Conservation (phyloP, 169 alveolate genomes). For the Cystoisospora suis region DNA sequence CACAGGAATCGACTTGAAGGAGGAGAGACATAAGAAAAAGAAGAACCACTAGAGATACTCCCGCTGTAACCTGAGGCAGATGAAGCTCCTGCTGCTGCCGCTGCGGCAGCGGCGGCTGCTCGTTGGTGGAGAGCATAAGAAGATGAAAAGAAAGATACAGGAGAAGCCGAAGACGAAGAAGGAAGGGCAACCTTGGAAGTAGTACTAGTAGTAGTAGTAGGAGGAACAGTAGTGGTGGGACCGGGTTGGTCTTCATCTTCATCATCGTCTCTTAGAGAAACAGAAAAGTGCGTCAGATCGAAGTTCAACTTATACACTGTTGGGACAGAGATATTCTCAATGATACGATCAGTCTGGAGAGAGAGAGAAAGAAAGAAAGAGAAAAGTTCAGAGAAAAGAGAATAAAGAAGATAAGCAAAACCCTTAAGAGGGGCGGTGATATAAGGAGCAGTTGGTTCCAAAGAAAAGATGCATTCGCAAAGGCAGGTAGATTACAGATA, state of each 20-base stretch:
- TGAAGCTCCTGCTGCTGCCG: background rate
- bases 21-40: conserved; percentile 1
- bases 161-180: no score
- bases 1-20: conserved; percentile 61
- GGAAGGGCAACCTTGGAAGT: no score
- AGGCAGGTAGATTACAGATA: no score
- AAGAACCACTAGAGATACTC: background rate
- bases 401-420: no score
- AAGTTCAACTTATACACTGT: conserved; percentile 71
- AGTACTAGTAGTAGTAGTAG: no score
- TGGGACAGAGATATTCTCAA: conserved; percentile 74
- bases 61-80: background rate
- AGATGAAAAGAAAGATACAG: background rate
- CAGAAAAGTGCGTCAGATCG: conserved; percentile 68
- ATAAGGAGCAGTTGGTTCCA: no score
- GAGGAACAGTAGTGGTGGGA: no score
- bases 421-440: no score
- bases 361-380: background rate
- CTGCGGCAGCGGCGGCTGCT: conserved; percentile 26
- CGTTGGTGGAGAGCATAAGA: conserved; percentile 4
- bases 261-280: conserved; percentile 70
- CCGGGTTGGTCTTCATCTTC: no score
- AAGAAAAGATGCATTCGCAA: no score
- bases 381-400: no score
- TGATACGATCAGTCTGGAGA: conserved; percentile 66